phyloP scores from a whole-genome alignment of 768 basidiomycete species.

The Paxillus involutus region DNA sequence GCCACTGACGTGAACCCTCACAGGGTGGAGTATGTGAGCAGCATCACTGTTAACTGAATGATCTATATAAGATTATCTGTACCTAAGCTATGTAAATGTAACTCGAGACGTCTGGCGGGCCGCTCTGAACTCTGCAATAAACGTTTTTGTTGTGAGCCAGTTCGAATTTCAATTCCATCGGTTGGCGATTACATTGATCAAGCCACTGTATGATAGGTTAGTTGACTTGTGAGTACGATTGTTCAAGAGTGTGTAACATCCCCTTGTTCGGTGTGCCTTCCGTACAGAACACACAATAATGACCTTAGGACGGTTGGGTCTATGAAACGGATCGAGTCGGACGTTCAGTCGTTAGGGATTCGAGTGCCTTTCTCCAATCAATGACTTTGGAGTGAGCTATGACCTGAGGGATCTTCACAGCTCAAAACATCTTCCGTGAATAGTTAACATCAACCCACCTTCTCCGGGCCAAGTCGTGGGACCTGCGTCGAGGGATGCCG shows the following conservation, averaged over 20 bases:
- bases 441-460: slow-evolving; percentile 33
- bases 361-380: slow-evolving; percentile 39
- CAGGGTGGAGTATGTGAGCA: slow-evolving; percentile 60
- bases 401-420: slow-evolving; percentile 22
- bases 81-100: background rate
- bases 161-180: too few species aligned
- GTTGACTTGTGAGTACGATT: background rate
- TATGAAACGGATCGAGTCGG: background rate
- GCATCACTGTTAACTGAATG: slow-evolving; percentile 37
- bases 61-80: background rate
- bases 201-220: background rate
- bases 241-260: background rate
- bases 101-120: background rate
- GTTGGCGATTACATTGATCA: too few species aligned
- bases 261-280: background rate
- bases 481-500: slow-evolving; percentile 53
- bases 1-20: slow-evolving; percentile 65
- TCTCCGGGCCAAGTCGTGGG: slow-evolving; percentile 51
- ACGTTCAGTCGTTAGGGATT: background rate
- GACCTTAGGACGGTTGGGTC: background rate
- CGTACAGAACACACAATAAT: slow-evolving; percentile 11
- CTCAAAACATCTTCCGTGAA: background rate
- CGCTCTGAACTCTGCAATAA: background rate
- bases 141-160: too few species aligned
- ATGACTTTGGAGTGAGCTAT: slow-evolving; percentile 44